These are phyloP conservation scores for Thelephora terrestris DNA, from an alignment of 1,284 basidiomycete species.

Conservation along the genomic window DNA sequence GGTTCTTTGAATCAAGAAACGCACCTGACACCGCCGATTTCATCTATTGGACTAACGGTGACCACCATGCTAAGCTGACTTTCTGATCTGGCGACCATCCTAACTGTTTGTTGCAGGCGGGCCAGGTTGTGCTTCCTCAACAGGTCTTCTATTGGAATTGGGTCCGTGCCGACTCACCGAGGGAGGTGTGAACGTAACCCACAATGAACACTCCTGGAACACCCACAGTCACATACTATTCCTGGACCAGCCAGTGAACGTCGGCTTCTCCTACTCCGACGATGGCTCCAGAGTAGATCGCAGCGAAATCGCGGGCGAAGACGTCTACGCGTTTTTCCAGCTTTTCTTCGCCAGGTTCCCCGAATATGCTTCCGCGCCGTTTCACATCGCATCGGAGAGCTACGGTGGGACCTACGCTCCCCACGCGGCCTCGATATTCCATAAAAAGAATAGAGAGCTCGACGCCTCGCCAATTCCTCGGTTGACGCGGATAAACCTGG, in stretches of 20 bases:
- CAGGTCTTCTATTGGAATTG: slow-evolving; percentile 78
- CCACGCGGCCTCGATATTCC: slow-evolving; percentile 68
- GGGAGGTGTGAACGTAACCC: slow-evolving; percentile 56
- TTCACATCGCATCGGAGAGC: slow-evolving; percentile 70
- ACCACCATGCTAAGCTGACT: not conserved
- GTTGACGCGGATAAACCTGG: slow-evolving; percentile 63
- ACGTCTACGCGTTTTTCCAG: slow-evolving; percentile 80
- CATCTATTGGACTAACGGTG: slow-evolving; percentile 50
- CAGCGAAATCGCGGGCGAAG: slow-evolving; percentile 36
- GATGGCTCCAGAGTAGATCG: slow-evolving; percentile 35
- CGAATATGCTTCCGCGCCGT: slow-evolving; percentile 55
- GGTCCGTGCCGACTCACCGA: slow-evolving; percentile 72
- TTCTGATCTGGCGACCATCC: slow-evolving; percentile 25
- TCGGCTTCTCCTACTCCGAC: slow-evolving; percentile 50
- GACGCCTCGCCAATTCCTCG: slow-evolving; percentile 28
- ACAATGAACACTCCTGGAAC: slow-evolving; percentile 43
- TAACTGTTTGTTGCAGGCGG: slow-evolving; percentile 71
- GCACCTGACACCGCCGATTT: slow-evolving; percentile 44
- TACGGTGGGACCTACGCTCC: slow-evolving; percentile 80
- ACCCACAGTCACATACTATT: slow-evolving; percentile 35
- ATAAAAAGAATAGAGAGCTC: slow-evolving; percentile 61
- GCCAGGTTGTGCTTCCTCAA: slow-evolving; percentile 70
- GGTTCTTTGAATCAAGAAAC: slow-evolving; percentile 29
- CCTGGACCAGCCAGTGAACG: slow-evolving; percentile 50
- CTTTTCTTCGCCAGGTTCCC: slow-evolving; percentile 74